Base-by-base conservation (phyloP, 192 early-diverging fungal species). In the Umbelopsis sp. region DNA sequence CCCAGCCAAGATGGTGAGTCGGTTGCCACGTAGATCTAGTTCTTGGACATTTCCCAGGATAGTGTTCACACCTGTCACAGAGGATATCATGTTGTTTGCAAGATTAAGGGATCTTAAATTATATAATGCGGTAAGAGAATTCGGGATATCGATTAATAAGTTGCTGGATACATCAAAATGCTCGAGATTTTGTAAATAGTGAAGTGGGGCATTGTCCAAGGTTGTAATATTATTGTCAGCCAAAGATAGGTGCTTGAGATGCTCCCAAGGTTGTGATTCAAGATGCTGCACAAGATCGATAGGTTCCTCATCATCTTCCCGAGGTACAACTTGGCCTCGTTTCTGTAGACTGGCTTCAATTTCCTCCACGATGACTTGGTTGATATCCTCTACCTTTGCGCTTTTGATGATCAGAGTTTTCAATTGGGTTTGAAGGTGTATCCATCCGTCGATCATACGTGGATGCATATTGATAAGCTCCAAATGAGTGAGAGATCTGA, bases 11-110 rank as follows among this genome's bases (percentile, higher is more conserved):
- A 78, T 76, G 8, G 77, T 76, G 9, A 88, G 44, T 21, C 85
- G 74, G 50, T 88, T 88, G 9, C 82, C 79, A 66, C 81, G 62
- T 38, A 88, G 38, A 66, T 86, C 80, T 14, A 88, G 71, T 32
- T 78, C 78, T 12, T 78, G 77, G 41, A 88, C 76, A 71, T 86
- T 88, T 11, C 85, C 82, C 12, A 88, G 71, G 1, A 85, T 67
- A 17, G 82, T 75, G 59, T 86, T 78, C 41, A 88, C 84, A 10
- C 78, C 73, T 7, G 76, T 77, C 2, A 85, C 76, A 21, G 70
- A 76, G 20, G 79, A 77, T 14, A 88, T 80, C 87, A 88, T 86
- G 50, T 88, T 88, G 74, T 86, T 73, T 4, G 84, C 77, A 34
- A 88, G 53, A 56, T 88, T 84, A 26, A 88, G 71, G 20, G 67